Evolutionary conservation across 2,329 filamentous ascomycete species (phyloP).

Genomic region (Periconia macrospinosa): DNA sequence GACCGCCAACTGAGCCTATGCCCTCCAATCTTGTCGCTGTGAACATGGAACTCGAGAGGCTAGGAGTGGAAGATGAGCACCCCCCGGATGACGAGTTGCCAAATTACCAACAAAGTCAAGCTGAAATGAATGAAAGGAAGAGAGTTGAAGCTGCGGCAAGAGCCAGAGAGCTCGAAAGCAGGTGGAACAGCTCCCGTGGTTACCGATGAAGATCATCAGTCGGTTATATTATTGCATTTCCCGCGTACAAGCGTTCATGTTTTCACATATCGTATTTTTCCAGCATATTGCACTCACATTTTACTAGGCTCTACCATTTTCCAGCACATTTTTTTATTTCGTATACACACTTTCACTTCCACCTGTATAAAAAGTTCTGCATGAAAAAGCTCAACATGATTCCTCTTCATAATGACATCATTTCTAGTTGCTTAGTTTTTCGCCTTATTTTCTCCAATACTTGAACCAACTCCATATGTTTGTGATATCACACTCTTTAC

Average conservation of each 20-base stretch:
- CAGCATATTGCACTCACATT: too few species aligned
- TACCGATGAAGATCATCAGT: constrained; percentile 14
- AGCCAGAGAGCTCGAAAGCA: constrained; percentile 48
- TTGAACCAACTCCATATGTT: too few species aligned
- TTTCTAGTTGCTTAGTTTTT: too few species aligned
- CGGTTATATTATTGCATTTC: neutral
- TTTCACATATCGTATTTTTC: neutral
- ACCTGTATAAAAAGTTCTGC: too few species aligned
- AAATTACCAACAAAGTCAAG: constrained; percentile 52
- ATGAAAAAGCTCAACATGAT: too few species aligned
- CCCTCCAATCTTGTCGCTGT: constrained; percentile 23
- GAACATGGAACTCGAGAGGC: constrained; percentile 33
- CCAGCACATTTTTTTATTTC: neutral
- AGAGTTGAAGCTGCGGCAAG: constrained; percentile 46
- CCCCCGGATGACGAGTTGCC: constrained; percentile 47
- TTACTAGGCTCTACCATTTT: neutral
- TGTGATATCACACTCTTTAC: too few species aligned
- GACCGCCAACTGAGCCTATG: constrained; percentile 13
- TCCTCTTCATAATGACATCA: too few species aligned
- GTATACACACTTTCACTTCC: neutral
- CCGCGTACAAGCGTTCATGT: constrained; percentile 2
- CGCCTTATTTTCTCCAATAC: too few species aligned
- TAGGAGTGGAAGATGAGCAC: constrained; percentile 35
- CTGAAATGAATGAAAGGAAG: constrained; percentile 45
- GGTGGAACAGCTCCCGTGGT: constrained; percentile 41